Conservation (phyloP, 2,329 filamentous ascomycete genomes). For the Cladophialophora chaetospira region DNA sequence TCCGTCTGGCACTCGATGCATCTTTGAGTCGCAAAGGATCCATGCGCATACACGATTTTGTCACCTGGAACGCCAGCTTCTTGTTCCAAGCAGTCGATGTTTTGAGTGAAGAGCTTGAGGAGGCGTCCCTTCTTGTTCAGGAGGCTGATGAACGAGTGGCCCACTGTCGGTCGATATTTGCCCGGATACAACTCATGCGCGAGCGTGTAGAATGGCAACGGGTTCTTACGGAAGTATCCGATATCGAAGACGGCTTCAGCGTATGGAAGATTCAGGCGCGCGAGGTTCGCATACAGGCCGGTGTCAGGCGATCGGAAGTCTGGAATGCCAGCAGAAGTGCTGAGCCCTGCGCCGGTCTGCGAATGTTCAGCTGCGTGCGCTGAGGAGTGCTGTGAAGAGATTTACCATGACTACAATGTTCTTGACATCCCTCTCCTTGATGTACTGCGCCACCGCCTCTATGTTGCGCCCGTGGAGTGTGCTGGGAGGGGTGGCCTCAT, state of each 20-base stretch:
- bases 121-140: slow-evolving; percentile 77
- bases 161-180: slow-evolving; percentile 82
- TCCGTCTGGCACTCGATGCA: slow-evolving; percentile 82
- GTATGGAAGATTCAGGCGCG: slow-evolving; percentile 79
- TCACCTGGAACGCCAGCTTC: slow-evolving; percentile 79
- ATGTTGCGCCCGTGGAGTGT: slow-evolving; percentile 71
- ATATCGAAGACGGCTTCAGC: slow-evolving; percentile 96
- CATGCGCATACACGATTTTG: slow-evolving; percentile 89
- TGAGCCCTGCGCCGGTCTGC: slow-evolving; percentile 80
- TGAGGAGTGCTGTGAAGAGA: not conserved
- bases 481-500: slow-evolving; percentile 63
- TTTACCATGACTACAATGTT: slow-evolving; percentile 77
- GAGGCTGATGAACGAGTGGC: slow-evolving; percentile 84
- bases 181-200: slow-evolving; percentile 92
- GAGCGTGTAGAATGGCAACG: slow-evolving; percentile 86
- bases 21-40: slow-evolving; percentile 86
- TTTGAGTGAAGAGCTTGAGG: slow-evolving; percentile 90
- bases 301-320: slow-evolving; percentile 94
- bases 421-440: slow-evolving; percentile 67
- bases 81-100: slow-evolving; percentile 94
- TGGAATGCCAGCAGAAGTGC: slow-evolving; percentile 66
- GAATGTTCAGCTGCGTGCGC: slow-evolving; percentile 4
- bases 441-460: slow-evolving; percentile 75
- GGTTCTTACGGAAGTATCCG: slow-evolving; percentile 79
- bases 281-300: slow-evolving; percentile 90